Evolutionary conservation across 495 filamentous ascomycete genomes (phyloP).

Genomic region (Neurospora cerealis): DNA sequence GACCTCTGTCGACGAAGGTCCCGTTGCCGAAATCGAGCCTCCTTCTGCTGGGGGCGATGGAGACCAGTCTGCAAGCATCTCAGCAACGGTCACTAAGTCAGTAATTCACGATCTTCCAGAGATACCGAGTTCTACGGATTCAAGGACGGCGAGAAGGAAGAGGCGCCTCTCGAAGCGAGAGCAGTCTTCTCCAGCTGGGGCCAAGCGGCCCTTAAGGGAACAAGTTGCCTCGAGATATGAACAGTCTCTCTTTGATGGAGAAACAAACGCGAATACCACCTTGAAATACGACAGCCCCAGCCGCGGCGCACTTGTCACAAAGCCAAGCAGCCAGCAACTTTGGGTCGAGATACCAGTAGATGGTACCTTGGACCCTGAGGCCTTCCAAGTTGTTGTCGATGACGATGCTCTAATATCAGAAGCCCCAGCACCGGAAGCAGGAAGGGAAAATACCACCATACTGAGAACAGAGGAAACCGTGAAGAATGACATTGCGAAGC

Average conservation of each 20-base stretch:
- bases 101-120: not conserved
- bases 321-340: constrained; percentile 17
- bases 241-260: not conserved
- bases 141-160: not conserved
- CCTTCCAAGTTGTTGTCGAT: not conserved
- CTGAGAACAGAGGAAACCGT: not conserved
- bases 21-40: not conserved
- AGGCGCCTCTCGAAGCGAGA: not conserved
- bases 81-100: not conserved
- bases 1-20: not conserved
- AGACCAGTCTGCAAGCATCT: not conserved
- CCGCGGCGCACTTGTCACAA: constrained; percentile 1
- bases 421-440: not conserved
- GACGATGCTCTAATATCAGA: not conserved
- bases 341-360: constrained; percentile 13
- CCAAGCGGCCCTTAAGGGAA: not conserved
- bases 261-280: not conserved
- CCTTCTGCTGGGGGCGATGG: not conserved
- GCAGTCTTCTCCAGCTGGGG: not conserved
- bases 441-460: not conserved
- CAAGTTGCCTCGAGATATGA: not conserved
- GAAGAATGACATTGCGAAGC: not conserved
- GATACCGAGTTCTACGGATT: not conserved
- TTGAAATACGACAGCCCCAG: not conserved
- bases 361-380: not conserved